Base-by-base conservation (phyloP, 139 green algal genomes). In the Microglena sp. region DNA sequence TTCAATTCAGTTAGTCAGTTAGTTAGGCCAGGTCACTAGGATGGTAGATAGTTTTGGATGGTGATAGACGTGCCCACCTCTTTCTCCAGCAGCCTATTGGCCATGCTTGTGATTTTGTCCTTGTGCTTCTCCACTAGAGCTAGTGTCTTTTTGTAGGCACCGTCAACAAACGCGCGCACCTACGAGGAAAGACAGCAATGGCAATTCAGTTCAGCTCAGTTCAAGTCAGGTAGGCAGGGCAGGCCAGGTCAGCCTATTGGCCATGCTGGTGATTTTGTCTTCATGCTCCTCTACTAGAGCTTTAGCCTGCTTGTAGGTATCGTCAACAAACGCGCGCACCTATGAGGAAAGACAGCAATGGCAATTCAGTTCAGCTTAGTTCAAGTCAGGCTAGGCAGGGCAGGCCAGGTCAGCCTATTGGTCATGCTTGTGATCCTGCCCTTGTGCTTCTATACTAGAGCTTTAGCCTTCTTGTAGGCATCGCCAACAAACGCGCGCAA, bases 61-160 rank as follows among this genome's bases (percentile, higher is more conserved):
- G n/a, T n/a, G n/a, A n/a, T n/a, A n/a, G n/a, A n/a, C 22, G 35
- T 5, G 36, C 72, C 2, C 53, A 79, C 73, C 74, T 77, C 80
- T 57, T 87, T 78, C 22, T 64, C 62, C 58, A 87, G 71, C 74
- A 87, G 74, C 29, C 74, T 70, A 50, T 72, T 44, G 18, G 90
- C 90, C 71, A 99, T 88, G 33, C 64, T 57, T 59, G 87, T 83
- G 3, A 99, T 90, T 24, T n/a, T n/a, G n/a, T n/a, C n/a, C n/a
- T n/a, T n/a, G n/a, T n/a, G n/a, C 64, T 94, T 79, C 44, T 74
- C 64, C 60, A 99, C 75, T 58, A 99, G 69, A n/a, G 73, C 63
- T 28, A 95, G 40, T 0, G 92, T 97, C 36, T 85, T 81, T 46
- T 85, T 60, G 75, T 98, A 99, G 0, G 88, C 86, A 1, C n/a